Evolutionary conservation across 345 rosid genomes (phyloP).

Genomic region (Eucalyptus pauciflora): DNA sequence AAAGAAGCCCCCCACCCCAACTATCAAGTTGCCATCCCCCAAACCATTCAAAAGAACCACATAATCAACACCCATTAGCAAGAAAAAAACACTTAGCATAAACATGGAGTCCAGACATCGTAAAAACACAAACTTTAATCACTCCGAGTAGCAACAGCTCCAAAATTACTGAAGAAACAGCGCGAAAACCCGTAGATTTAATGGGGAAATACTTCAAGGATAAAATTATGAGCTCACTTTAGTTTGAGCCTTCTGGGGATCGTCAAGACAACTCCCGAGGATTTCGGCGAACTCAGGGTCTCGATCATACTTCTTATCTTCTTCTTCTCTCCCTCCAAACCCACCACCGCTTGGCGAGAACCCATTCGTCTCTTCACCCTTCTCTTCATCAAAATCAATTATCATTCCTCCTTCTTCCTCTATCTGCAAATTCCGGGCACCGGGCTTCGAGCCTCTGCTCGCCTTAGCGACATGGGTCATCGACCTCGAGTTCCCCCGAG

Average conservation of each 20-base stretch:
- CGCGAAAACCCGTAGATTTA: background rate
- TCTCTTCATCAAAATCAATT: background rate
- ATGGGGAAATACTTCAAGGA: background rate
- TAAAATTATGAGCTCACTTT: conserved; percentile 26
- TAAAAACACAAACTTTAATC: background rate
- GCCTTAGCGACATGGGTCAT: background rate
- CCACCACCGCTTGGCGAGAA: conserved; percentile 4
- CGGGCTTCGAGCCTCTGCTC: background rate
- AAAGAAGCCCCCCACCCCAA: background rate
- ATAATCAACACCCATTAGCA: background rate
- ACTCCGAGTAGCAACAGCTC: background rate
- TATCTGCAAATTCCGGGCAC: background rate
- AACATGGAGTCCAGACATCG: background rate
- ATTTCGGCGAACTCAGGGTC: conserved; percentile 91
- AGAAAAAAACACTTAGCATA: background rate
- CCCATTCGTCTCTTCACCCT: conserved; percentile 4
- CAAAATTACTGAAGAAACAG: background rate
- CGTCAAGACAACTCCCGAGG: conserved; percentile 57
- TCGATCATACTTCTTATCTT: conserved; percentile 51
- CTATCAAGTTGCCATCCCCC: background rate
- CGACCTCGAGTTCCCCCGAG: background rate
- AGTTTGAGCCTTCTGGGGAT: conserved; percentile 65
- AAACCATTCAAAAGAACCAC: background rate
- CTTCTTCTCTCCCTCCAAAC: conserved; percentile 25
- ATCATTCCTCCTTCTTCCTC: conserved; percentile 1